These are phyloP conservation scores for Dianthus caryophyllus DNA, from an alignment of 148 eudicot species.

Conservation along the genomic window DNA sequence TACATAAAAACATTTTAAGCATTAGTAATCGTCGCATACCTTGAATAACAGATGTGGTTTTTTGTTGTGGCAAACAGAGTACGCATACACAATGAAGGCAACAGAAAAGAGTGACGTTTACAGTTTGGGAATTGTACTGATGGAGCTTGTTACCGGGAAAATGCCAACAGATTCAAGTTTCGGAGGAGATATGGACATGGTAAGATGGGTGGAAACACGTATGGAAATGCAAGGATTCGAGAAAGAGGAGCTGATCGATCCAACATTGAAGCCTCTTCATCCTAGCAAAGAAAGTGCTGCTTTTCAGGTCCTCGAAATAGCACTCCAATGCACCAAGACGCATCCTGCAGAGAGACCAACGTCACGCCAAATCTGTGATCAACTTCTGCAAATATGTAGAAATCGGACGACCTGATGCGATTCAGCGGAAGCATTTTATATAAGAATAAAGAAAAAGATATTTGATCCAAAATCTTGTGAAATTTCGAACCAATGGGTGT, in stretches of 20 bases:
- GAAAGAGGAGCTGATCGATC: slow-evolving; percentile 56
- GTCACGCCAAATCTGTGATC: slow-evolving; percentile 65
- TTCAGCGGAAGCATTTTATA: too few relatives aligned
- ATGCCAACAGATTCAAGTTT: slow-evolving; percentile 84
- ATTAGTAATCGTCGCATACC: background rate
- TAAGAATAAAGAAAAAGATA: too few relatives aligned
- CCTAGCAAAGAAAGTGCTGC: slow-evolving; percentile 54
- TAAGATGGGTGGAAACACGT: slow-evolving; percentile 73
- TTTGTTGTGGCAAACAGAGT: slow-evolving; percentile 41
- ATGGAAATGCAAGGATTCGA: slow-evolving; percentile 46
- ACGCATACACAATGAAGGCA: slow-evolving; percentile 84
- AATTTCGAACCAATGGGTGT: too few relatives aligned
- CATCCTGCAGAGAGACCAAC: slow-evolving; percentile 83
- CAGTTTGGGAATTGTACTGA: slow-evolving; percentile 94
- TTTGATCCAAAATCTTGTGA: too few relatives aligned
- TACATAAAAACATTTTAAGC: background rate
- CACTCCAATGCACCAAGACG: slow-evolving; percentile 81
- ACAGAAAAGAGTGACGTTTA: slow-evolving; percentile 95
- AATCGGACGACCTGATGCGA: too few relatives aligned
- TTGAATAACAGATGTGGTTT: background rate
- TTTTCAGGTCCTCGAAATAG: slow-evolving; percentile 73
- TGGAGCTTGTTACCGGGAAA: slow-evolving; percentile 84
- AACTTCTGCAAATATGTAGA: slow-evolving; percentile 49
- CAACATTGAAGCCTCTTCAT: slow-evolving; percentile 48
- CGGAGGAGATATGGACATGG: slow-evolving; percentile 81